A percentile compares a stretch with the other conserved stretches of the same genome.
Evolutionary conservation across 108 stramenopile species (phyloP).

Genomic region (Epithemia pelagica): DNA sequence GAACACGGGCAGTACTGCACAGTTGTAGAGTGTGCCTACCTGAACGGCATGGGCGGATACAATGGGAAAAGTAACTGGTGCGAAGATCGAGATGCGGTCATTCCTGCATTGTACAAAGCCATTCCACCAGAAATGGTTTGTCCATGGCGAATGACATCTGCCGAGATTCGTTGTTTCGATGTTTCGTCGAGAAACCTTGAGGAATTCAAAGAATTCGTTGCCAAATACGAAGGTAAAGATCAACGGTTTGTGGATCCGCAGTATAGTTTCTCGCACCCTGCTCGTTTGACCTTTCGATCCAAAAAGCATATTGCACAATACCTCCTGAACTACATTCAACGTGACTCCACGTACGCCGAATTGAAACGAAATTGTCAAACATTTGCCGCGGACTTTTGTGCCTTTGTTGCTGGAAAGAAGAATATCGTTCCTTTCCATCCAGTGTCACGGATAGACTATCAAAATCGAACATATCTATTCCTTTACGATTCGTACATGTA

Average conservation of each 20-base stretch:
- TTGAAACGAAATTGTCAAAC: constrained; percentile 63
- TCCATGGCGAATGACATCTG: constrained; percentile 41
- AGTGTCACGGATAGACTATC: constrained; percentile 44
- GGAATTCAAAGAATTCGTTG: constrained; percentile 42
- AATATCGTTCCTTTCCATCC: constrained; percentile 55
- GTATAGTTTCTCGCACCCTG: constrained; percentile 43
- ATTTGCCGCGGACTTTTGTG: constrained; percentile 58
- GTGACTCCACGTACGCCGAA: constrained; percentile 49
- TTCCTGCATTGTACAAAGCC: constrained; percentile 25
- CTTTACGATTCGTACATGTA: constrained; percentile 42
- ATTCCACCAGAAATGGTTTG: constrained; percentile 51
- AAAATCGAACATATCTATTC: constrained; percentile 48
- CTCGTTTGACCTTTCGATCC: constrained; percentile 43
- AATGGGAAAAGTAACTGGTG: constrained; percentile 53
- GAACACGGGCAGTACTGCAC: constrained; percentile 53
- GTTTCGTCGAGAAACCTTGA: constrained; percentile 37
- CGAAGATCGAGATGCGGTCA: constrained; percentile 33
- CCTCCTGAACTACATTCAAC: constrained; percentile 53
- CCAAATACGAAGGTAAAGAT: constrained; percentile 26
- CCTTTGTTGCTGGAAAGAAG: constrained; percentile 58
- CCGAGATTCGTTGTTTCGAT: constrained; percentile 60
- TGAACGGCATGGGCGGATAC: constrained; percentile 66
- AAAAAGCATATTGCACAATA: constrained; percentile 48
- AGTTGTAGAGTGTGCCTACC: constrained; percentile 49
- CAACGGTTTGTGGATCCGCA: constrained; percentile 47